Evolutionary conservation across 2,329 filamentous ascomycete genomes (phyloP).

Genomic region (Westerdykella aurantiaca): DNA sequence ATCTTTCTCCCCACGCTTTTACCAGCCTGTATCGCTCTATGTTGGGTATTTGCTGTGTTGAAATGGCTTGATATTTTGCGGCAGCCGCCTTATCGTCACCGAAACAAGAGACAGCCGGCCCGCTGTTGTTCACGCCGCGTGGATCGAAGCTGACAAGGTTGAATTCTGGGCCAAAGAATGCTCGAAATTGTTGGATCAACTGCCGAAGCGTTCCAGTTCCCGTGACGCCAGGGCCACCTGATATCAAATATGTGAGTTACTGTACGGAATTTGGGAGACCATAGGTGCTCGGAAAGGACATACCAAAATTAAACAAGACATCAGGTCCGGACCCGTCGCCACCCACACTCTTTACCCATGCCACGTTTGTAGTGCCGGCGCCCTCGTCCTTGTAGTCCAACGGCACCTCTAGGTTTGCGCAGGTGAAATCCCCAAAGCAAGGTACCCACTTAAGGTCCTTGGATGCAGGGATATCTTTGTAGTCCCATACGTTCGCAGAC

Average conservation of each 20-base stretch:
- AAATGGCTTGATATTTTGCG: no score
- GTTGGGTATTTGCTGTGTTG: background rate
- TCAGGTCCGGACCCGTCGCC: slow-evolving; percentile 41
- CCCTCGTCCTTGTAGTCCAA: slow-evolving; percentile 32
- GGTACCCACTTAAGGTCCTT: slow-evolving; percentile 5
- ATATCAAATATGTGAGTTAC: slow-evolving; percentile 41
- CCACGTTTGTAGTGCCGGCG: slow-evolving; percentile 34
- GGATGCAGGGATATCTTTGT: background rate
- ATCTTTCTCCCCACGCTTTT: background rate
- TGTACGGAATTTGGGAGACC: no score
- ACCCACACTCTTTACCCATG: slow-evolving; percentile 28
- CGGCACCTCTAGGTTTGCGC: slow-evolving; percentile 46
- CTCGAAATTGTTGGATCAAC: slow-evolving; percentile 3
- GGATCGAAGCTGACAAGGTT: slow-evolving; percentile 39
- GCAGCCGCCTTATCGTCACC: no score
- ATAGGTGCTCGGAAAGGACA: no score
- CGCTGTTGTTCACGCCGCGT: slow-evolving; percentile 35
- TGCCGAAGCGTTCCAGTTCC: slow-evolving; percentile 24
- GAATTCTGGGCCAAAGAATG: slow-evolving; percentile 23
- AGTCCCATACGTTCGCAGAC: background rate
- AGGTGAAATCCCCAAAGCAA: slow-evolving; percentile 44
- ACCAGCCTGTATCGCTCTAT: background rate
- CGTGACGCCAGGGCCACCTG: slow-evolving; percentile 40
- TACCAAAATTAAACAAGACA: slow-evolving; percentile 37
- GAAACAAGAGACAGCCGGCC: slow-evolving; percentile 9